phyloP scores from a whole-genome alignment of 2,329 filamentous ascomycete genomes.

The Diaporthe caulivora region DNA sequence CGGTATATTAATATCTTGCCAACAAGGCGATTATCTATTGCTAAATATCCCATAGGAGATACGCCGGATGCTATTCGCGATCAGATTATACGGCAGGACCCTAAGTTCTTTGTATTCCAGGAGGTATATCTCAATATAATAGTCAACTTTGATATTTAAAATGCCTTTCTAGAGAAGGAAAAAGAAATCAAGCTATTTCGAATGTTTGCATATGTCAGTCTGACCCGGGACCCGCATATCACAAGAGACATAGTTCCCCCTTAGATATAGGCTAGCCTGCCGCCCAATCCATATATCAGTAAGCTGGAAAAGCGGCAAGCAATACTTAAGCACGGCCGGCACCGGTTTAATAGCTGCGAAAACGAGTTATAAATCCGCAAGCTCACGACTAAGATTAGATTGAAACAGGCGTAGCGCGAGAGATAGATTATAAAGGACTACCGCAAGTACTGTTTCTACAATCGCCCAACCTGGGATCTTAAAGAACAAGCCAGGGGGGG shows the following conservation, averaged over 20 bases:
- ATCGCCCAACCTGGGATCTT: not conserved
- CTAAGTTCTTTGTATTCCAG: constrained; percentile 45
- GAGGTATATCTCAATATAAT: constrained; percentile 46
- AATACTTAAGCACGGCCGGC: constrained; percentile 45
- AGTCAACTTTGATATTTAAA: constrained; percentile 47
- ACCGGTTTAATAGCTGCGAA: constrained; percentile 42
- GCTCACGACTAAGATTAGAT: constrained; percentile 43
- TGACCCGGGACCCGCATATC: constrained; percentile 46
- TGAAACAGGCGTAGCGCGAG: constrained; percentile 41
- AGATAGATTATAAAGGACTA: constrained; percentile 43
- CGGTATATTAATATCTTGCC: constrained; percentile 39
- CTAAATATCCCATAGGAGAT: too few species aligned
- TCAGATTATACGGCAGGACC: too few species aligned
- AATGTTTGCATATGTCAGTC: constrained; percentile 44
- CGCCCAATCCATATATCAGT: constrained; percentile 47
- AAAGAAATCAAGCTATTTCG: constrained; percentile 41
- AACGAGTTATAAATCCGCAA: constrained; percentile 43
- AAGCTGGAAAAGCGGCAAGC: constrained; percentile 41
- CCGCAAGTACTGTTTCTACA: constrained; percentile 45
- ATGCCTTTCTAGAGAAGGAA: constrained; percentile 45
- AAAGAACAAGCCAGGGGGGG: constrained; percentile 39
- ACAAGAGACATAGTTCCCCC: constrained; percentile 46
- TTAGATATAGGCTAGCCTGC: too few species aligned
- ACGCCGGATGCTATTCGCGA: too few species aligned
- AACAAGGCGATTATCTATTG: constrained; percentile 1